phyloP scores from a whole-genome alignment of 768 basidiomycete genomes.

The Phylloporus sp. region DNA sequence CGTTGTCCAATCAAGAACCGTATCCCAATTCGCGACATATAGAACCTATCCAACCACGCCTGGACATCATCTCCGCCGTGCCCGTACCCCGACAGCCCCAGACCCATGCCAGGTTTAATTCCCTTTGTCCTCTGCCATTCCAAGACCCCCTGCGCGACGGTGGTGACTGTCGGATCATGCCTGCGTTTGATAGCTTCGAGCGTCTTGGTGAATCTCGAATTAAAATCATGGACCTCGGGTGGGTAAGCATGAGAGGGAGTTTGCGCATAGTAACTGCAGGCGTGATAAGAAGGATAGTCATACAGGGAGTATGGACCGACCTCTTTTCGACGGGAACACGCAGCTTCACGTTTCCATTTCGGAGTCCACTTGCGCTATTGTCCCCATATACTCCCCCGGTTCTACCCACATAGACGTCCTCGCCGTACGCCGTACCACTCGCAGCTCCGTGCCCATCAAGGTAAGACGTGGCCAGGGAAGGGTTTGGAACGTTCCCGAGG shows the following conservation, averaged over 20 bases:
- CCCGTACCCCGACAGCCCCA: conserved; percentile 34
- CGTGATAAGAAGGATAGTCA: not conserved
- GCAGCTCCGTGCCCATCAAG: conserved; percentile 31
- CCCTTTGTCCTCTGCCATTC: conserved; percentile 81
- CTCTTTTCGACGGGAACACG: conserved; percentile 83
- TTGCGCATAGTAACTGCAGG: conserved; percentile 77
- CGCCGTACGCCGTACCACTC: conserved; percentile 8
- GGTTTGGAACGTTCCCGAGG: conserved; percentile 79
- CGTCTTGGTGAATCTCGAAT: conserved; percentile 81
- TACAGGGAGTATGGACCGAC: conserved; percentile 33
- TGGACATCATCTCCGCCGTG: conserved; percentile 86
- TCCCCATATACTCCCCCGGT: conserved; percentile 10
- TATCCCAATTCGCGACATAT: conserved; percentile 92
- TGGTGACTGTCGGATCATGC: conserved; percentile 97
- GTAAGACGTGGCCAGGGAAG: conserved; percentile 44
- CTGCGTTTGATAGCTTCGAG: conserved; percentile 87
- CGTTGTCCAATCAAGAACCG: conserved; percentile 96
- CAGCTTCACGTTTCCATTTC: conserved; percentile 56
- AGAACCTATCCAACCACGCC: conserved; percentile 94
- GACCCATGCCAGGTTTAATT: conserved; percentile 25
- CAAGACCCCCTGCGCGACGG: conserved; percentile 91
- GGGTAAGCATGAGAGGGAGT: conserved; percentile 72
- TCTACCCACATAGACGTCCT: not conserved
- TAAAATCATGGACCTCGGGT: conserved; percentile 91
- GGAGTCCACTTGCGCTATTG: conserved; percentile 29